Evolutionary conservation across 805 yeast species (phyloP), one percentile per base, ranked within the genome.

Genomic region (Candida dajiaensis): DNA sequence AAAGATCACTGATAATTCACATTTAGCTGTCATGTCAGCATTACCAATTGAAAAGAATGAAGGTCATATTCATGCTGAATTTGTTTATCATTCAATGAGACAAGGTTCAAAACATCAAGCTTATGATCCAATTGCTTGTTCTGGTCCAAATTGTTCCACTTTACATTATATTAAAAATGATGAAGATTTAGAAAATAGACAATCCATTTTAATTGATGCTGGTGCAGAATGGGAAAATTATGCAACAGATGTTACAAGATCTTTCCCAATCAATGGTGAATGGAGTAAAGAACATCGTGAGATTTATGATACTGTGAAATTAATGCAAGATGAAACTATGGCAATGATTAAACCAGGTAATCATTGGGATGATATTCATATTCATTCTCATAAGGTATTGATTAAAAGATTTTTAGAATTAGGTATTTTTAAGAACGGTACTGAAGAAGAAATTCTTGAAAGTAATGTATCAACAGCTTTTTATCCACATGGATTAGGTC

Each of bases 201-300:
- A 77, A 41, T 76, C 90, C 6, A 75, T 92, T 12, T 74, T 92
- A 50, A 83, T 92, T 45, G 99, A 92, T 69, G 97, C 98, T 9
- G 99, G 99, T 46, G 96, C 97, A 3, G 98, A 92, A 67, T 92
- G 97, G 97, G 78, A 79, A 53, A 81, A 88, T 63, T 92, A 92
- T 65, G 90, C 97, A 3, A 74, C 89, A 39, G 99, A 92, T 63
- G 97, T 94, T 38, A 94, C 99, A 15, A 78, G 99, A 62, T 86
- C 95, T 62, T 92, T 89, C 78, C 99, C 99, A 25, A 80, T 89
- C 46, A 77, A 73, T 51, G 99, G 99, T 7, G 81, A 83, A 45
- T 92, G 96, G 89, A 78, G 90, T 9, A 78, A 77, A 51, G 98
- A 94, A 61, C 95, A 92, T 57, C 74, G 86, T 54, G 87, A 77